Evolutionary conservation across 1,139 yeast genomes (phyloP), one percentile per base, ranked within the genome.

Genomic region (Hyphopichia burtonii): DNA sequence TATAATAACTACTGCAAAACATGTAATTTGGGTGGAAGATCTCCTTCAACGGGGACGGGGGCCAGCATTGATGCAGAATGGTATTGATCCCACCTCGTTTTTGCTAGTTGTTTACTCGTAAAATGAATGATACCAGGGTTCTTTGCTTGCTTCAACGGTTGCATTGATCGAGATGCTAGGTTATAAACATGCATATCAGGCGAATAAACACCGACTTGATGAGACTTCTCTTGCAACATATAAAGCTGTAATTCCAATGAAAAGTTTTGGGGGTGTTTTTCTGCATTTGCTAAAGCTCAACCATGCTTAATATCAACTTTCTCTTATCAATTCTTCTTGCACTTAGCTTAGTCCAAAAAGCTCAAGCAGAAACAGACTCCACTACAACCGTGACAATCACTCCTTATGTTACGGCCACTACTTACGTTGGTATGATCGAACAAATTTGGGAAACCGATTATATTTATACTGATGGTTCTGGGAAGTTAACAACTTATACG

Each of bases 401-500:
- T 14, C 69, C 73, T 12, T 55, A 58, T 3, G 55, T 60, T 15
- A 65, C 71, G 7, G 52, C 56, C 16, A 65, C 70, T 33, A 58
- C 65, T 17, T 60, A 69, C 3, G 58, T 59, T 2, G 61, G 58
- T 4, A 54, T 50, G 31, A 49, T 56, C 27, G 73, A 58, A 41
- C 55, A 59, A 31, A 53, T 68, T 32, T 64, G 52, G 36, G 70
- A 64, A 39, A 65, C 73, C 5, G 68, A 53, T 22, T 71, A 69
- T 48, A 51, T 69, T 22, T 71, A 50, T 50, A 68, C 74, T 36
- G 50, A 59, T 39, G 43, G 57, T 12, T 52, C 50, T 35, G 73
- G 74, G 8, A 44, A 41, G 9, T 59, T 67, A 49, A 71, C 76
- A 31, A 66, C 76, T 17, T 51, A 58, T 16, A 59, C 64, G 16